A percentile compares a stretch with the other conserved stretches of the same genome.
phyloP scores from a whole-genome alignment of 768 basidiomycete genomes.

The Podaxis sp. region DNA sequence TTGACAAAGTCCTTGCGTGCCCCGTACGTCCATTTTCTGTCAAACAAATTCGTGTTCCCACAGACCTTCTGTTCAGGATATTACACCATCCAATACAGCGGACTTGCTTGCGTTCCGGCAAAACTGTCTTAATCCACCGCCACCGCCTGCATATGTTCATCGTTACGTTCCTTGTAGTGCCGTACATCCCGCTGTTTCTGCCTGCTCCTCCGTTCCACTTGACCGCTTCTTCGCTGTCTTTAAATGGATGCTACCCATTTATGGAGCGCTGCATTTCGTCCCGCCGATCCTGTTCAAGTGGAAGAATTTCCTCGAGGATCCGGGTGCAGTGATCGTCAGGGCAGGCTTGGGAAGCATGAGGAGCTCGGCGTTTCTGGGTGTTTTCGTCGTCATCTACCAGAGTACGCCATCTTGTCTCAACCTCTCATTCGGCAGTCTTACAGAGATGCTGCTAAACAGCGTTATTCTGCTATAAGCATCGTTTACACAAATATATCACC shows the following conservation, averaged over 20 bases:
- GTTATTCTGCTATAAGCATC: conserved; percentile 65
- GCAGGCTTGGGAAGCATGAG: conserved; percentile 72
- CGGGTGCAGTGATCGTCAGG: conserved; percentile 60
- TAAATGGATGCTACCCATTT: conserved; percentile 80
- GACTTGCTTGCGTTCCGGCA: conserved; percentile 44
- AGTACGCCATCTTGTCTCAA: conserved; percentile 38
- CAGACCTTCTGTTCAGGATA: conserved; percentile 36
- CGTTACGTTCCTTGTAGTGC: conserved; percentile 60
- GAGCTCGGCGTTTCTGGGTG: conserved; percentile 84
- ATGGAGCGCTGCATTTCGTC: conserved; percentile 87
- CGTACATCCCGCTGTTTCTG: conserved; percentile 73
- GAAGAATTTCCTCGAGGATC: conserved; percentile 60
- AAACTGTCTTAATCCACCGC: conserved; percentile 30
- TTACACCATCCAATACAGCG: conserved; percentile 49
- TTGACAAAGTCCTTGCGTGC: conserved; percentile 53
- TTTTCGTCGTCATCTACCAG: conserved; percentile 82
- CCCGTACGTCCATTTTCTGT: conserved; percentile 34
- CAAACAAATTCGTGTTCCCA: background rate
- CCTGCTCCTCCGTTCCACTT: conserved; percentile 58
- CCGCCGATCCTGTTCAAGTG: conserved; percentile 84
- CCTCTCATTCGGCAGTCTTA: conserved; percentile 21
- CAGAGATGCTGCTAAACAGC: conserved; percentile 23
- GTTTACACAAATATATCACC: conserved; percentile 49
- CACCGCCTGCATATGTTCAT: conserved; percentile 16
- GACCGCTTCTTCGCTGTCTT: conserved; percentile 79